Percentiles rank a stretch among this genome's conserved stretches.
Evolutionary conservation across 345 rosid genomes (phyloP).

Genomic region (Brassica juncea): DNA sequence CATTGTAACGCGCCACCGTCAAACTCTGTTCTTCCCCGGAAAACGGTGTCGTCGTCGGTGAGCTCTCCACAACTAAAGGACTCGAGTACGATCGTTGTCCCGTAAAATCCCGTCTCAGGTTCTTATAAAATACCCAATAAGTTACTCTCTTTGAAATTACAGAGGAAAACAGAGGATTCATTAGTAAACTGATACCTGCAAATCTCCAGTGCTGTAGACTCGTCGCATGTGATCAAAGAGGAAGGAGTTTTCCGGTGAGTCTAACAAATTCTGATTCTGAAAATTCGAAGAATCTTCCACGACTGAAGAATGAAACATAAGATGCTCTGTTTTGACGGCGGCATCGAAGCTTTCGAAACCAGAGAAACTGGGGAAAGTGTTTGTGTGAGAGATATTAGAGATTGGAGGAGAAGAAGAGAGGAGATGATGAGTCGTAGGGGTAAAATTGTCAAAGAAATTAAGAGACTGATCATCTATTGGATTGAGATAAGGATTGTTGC

Average conservation of each 20-base stretch:
- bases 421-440: constrained; percentile 30
- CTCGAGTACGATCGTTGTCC: constrained; percentile 34
- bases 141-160: not conserved
- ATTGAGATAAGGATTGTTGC: constrained; percentile 28
- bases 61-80: constrained; percentile 34
- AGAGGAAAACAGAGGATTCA: constrained; percentile 10
- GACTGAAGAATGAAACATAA: constrained; percentile 36
- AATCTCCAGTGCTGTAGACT: constrained; percentile 82
- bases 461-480: constrained; percentile 37
- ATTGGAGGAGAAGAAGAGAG: constrained; percentile 71
- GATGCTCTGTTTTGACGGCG: constrained; percentile 54
- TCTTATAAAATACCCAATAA: constrained; percentile 1
- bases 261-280: constrained; percentile 44
- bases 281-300: constrained; percentile 55
- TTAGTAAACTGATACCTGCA: constrained; percentile 46
- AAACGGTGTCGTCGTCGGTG: constrained; percentile 27
- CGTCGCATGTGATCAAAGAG: constrained; percentile 65
- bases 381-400: constrained; percentile 49
- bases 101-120: constrained; percentile 22
- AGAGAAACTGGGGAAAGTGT: constrained; percentile 45
- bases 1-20: constrained; percentile 77
- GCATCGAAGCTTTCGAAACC: constrained; percentile 41
- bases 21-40: constrained; percentile 55
- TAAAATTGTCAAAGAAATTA: constrained; percentile 34
- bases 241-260: constrained; percentile 60